Evolutionary conservation across 164 flowering plant genomes (phyloP), one percentile per base, ranked within the genome.

Genomic region (Magnolia officinalis): DNA sequence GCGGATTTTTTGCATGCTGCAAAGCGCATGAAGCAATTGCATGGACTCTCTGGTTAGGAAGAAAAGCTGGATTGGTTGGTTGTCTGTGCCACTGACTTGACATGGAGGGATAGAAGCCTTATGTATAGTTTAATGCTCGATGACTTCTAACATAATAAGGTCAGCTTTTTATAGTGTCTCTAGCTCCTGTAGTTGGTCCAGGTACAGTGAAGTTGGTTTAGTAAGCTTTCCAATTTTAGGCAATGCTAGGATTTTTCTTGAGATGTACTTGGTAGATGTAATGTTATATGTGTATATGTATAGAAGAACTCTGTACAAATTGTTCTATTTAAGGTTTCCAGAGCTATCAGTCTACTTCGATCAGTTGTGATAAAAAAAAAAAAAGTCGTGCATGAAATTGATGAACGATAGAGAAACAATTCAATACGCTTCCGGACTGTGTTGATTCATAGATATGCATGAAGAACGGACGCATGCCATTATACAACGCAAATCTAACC

Each of bases 1-100:
- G 71, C 50, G 50, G 71, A 31, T 26, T 67, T 67, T 18, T 29
- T 67, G 50, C 71, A 67, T 31, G 71, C 71, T 26, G 71, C 71
- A 67, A 67, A 67, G 50, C 71, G 71, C 37, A 14, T 67, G 71
- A 67, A 67, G 71, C 71, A 67, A 14, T 67, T 67, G 31, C 71
- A 29, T 67, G 71, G 71, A 31, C 71, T 67, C 31, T 31, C 71
- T 29, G 71, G 71, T 29, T 67, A 67, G 71, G 50, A 31, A 67
- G 11, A 67, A 13, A 67, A 9, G 71, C 71, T 24, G 71, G 20
- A 67, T 67, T 67, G 6, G 50, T 67, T 67, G 70, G 45, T 67
- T 67, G 8, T 20, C 19, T 21, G 18, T n/a, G 61, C 61, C 61
- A 55, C 61, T 55, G 61, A 55, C 61, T 55, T 16, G 61, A 55